Evolutionary conservation across 2,329 filamentous ascomycete species (phyloP), one percentile per base, ranked within the genome.

Genomic region (Microsporum canis): DNA sequence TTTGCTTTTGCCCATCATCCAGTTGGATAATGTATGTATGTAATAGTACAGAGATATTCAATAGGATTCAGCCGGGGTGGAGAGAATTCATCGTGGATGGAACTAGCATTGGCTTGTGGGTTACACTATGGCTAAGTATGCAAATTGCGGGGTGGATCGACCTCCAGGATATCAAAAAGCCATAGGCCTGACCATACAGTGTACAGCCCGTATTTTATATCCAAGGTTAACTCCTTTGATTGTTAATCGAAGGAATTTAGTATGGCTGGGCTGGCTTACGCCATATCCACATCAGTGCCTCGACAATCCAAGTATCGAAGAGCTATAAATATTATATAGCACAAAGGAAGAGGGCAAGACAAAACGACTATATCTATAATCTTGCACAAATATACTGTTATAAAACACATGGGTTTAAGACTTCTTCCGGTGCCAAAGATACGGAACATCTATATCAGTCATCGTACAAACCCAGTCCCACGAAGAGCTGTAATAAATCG

Each of bases 401-500:
- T 17, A 31, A 34, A 55, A 36, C 27, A 34, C 4, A 36, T 36
- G 3, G 5, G 4, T 33, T 23, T 55, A 55, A 23, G 5, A 7
- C 31, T 17, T 55, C n/a, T 60, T 34, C 31, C 27, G 49, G 45
- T 14, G 33, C 68, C 68, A 69, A 27, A 69, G 60, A 29, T 60
- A 27, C 49, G 66, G 66, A 38, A 64, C 58, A 12, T 60, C 57
- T 17, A 62, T 55, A 45, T 70, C 65, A 55, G 69, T 63, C 31
- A 71, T 57, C 45, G 68, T 66, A 58, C 68, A 70, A 49, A 70
- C 62, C 69, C 70, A 71, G 43, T 63, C 64, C 58, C 62, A 58
- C 34, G 65, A 65, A 12, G 61, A 63, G 51, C 63, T 57, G 7
- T 64, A 65, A 58, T 68, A 67, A 29, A 70, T 63, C 53, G 69